phyloP scores from a whole-genome alignment of 345 rosid genomes.

The Microcos paniculata region DNA sequence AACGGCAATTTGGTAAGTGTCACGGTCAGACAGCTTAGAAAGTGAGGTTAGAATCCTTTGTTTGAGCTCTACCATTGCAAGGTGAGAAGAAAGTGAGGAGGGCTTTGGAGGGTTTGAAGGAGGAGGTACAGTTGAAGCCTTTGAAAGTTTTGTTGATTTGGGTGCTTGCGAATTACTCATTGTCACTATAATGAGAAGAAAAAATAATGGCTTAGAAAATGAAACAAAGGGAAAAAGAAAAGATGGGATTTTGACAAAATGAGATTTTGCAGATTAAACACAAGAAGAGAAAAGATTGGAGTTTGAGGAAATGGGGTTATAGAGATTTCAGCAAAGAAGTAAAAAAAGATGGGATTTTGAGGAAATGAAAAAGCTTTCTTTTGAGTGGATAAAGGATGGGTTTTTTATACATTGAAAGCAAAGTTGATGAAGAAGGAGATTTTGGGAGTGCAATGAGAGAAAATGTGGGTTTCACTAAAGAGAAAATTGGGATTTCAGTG shows the following conservation, averaged over 20 bases:
- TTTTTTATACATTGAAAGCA: conserved; percentile 19
- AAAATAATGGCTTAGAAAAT: background rate
- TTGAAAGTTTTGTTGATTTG: conserved; percentile 39
- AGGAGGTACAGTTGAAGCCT: conserved; percentile 37
- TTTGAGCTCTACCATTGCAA: conserved; percentile 94
- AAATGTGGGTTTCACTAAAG: conserved; percentile 2
- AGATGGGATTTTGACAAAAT: background rate
- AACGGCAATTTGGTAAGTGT: conserved; percentile 90
- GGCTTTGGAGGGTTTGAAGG: conserved; percentile 40
- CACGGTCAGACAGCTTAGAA: conserved; percentile 91
- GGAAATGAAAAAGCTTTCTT: background rate
- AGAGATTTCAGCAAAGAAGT: background rate
- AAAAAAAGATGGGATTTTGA: conserved; percentile 4
- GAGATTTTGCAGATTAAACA: background rate
- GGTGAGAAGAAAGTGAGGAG: conserved; percentile 71
- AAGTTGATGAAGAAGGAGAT: background rate
- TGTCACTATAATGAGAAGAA: background rate
- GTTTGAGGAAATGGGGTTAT: background rate
- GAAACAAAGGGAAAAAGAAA: background rate
- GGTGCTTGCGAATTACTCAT: conserved; percentile 52
- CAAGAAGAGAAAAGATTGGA: background rate
- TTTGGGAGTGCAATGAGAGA: conserved; percentile 8
- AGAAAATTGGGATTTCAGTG: background rate
- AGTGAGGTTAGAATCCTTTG: conserved; percentile 84
- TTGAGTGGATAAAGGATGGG: conserved; percentile 10